Evolutionary conservation across 2,329 filamentous ascomycete species (phyloP), one percentile per base, ranked within the genome.

Genomic region (Epichloe amarillans): DNA sequence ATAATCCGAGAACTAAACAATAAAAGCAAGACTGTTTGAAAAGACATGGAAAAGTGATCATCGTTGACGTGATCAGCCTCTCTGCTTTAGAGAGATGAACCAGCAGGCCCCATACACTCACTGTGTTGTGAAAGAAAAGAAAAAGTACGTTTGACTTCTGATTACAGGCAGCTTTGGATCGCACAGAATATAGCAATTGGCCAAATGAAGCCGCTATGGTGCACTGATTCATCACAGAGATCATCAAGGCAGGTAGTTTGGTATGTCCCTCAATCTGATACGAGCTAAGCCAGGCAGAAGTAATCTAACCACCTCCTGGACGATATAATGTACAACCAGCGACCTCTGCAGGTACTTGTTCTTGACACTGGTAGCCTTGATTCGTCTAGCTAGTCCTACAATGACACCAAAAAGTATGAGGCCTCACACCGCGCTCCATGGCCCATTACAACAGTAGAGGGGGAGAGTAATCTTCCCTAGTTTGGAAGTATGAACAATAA

Each of bases 401-500:
- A 58, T 35, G 39, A 52, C 42, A 50, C 21, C 51, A 53, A 51
- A 54, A 55, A 53, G 47, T 52, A 52, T 50, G 51, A 47, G 45
- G 38, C 40, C 48, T 30, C 36, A n/a, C 37, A 50, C 44, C 44
- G 44, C 53, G 52, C 55, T 52, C 40, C 35, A 46, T 45, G 38
- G 49, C 51, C 41, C 55, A 52, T 54, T 54, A 56, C 48, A 53
- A 52, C 46, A 55, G 50, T 36, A 52, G 38, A 40, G 42, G 48
- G 50, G 49, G 45, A 21, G 50, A 11, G 23, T 21, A 41, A 36
- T 33, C 21, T 46, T 50, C 49, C 47, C 40, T 52, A 46, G 30
- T 23, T 43, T 46, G 49, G 50, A 50, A 55, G 53, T 56, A 58
- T 54, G 51, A 55, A 60, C 50, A 55, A 35, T 37, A 53, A 56